Base-by-base conservation (phyloP, 2,329 filamentous ascomycete species). In the Fusarium staphyleae region DNA sequence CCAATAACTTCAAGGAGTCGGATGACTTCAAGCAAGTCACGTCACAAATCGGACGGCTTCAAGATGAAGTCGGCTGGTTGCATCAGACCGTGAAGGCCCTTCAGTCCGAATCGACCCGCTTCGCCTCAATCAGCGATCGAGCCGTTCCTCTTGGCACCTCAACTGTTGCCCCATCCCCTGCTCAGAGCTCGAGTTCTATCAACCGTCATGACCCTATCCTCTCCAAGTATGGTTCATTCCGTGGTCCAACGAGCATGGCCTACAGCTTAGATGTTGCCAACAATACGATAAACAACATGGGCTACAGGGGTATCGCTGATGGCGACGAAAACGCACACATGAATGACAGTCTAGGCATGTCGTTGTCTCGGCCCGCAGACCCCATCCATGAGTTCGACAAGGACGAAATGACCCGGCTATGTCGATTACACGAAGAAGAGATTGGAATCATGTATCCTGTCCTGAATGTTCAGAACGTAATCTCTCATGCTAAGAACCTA, bases 371-470 rank as follows among this genome's bases (percentile, higher is more conserved):
- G 69, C 49, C 66, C 26, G 56, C 36, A 80, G 93, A 97, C 69
- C 91, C 92, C 0, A 82, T 98, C 22, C 93, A 91, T 85, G 81
- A 86, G 7, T 83, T 96, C 41, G 83, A 84, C 47, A 87, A 88
- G 66, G 86, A 92, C 29, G 92, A 97, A 68, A 90, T 95, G 66
- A 72, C 93, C 15, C 85, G 91, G 1, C 75, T 97, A 12, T 91
- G 90, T 61, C 81, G 84, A 12, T 78, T 96, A 0, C 93, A 95
- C 68, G 90, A 96, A 62, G 92, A 97, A 66, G 93, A 97, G 70
- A 87, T 96, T 66, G 91, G 91, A 35, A 84, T 93, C 66, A 96
- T 96, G 91, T 96, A 96, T 70, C 93, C 93, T 0, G 84, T 96
- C 4, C 73, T 96, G 39, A 84, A 90, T 62, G 88, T 96, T 29